A percentile compares a stretch with the other conserved stretches of the same genome.
Evolutionary conservation across 83 land plant species (phyloP).

Genomic region (Picea mariana): DNA sequence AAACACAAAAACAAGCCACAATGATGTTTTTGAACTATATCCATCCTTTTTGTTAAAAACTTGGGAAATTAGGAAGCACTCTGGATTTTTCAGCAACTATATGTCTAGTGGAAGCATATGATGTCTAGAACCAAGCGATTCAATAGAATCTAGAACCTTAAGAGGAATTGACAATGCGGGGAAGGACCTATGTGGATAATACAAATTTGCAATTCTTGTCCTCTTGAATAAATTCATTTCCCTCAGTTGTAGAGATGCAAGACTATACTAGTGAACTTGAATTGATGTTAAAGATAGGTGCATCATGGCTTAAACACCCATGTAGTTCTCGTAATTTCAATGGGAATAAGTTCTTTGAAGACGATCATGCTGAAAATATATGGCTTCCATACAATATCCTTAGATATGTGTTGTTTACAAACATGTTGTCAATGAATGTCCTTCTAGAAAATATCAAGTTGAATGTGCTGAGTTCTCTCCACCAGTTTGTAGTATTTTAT

Average conservation of each 20-base stretch:
- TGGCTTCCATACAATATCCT: conserved; percentile 12
- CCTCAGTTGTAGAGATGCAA: conserved; percentile 13
- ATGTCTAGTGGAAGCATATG: background rate
- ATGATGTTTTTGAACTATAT: conserved; percentile 18
- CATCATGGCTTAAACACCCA: background rate
- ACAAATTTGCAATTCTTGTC: conserved; percentile 1
- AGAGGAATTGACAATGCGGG: too few relatives aligned
- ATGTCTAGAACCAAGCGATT: too few relatives aligned
- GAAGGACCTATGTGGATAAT: too few relatives aligned
- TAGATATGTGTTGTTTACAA: conserved; percentile 10
- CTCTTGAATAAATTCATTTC: background rate
- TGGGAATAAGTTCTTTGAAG: background rate
- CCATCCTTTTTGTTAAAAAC: conserved; percentile 10
- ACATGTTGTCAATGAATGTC: background rate
- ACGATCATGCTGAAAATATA: conserved; percentile 1
- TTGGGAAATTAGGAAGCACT: conserved; percentile 9
- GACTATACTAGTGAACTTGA: background rate
- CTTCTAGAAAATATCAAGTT: background rate
- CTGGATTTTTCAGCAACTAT: conserved; percentile 11
- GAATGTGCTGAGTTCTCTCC: background rate
- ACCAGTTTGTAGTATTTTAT: conserved; percentile 14
- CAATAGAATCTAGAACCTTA: too few relatives aligned
- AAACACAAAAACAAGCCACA: background rate
- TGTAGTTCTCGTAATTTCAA: background rate
- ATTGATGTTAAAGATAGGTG: background rate